Conservation (phyloP, 176 grass and related monocot species). For the Oryza glaberrima region DNA sequence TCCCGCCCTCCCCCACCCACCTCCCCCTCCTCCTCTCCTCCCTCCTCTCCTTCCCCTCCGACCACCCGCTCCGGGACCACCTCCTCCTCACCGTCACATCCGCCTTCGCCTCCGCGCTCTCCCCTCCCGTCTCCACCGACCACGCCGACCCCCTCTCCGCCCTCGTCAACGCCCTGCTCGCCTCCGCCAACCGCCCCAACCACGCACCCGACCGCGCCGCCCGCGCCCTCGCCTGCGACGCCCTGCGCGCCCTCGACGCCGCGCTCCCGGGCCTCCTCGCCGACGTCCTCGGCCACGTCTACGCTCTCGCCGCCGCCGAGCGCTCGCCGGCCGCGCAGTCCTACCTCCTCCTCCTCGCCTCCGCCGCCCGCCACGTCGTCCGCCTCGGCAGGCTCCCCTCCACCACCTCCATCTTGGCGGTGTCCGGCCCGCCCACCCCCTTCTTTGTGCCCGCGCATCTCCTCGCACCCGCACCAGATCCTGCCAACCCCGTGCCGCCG, state of each 20-base stretch:
- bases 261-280: constrained; percentile 73
- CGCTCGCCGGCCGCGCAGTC: constrained; percentile 80
- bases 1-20: constrained; percentile 36
- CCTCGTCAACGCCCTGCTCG: constrained; percentile 49
- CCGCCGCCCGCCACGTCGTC: constrained; percentile 57
- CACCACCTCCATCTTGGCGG: constrained; percentile 62
- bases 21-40: constrained; percentile 47
- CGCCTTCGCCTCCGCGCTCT: constrained; percentile 66
- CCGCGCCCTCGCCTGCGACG: constrained; percentile 82
- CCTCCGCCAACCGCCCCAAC: constrained; percentile 74
- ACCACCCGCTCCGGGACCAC: constrained; percentile 64
- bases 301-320: constrained; percentile 74
- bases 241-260: constrained; percentile 68
- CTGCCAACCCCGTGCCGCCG: background rate
- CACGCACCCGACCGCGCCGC: constrained; percentile 74
- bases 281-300: constrained; percentile 64
- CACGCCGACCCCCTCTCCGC: constrained; percentile 30
- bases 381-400: constrained; percentile 62
- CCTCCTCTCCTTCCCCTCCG: constrained; percentile 40
- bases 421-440: constrained; percentile 60
- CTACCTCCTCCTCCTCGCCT: constrained; percentile 82
- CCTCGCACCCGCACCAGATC: constrained; percentile 14
- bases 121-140: constrained; percentile 26
- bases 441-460: constrained; percentile 56
- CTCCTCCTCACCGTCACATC: constrained; percentile 70